Conservation (phyloP, 768 basidiomycete species). For the Lentinula lateritia region DNA sequence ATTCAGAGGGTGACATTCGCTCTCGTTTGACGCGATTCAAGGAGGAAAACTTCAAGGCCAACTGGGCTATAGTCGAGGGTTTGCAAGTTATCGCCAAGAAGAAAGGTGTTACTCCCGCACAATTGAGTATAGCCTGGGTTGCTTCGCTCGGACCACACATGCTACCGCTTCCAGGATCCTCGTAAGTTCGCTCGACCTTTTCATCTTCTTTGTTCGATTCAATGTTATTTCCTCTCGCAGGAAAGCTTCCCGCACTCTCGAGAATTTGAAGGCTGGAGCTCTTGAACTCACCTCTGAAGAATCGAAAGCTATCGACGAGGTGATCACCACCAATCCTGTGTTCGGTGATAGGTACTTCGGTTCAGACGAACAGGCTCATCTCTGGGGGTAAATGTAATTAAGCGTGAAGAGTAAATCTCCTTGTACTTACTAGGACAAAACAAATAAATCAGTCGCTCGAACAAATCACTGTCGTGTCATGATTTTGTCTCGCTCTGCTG, state of each 20-base stretch:
- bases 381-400: not conserved
- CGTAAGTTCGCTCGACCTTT: not conserved
- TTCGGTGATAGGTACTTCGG: slow-evolving; percentile 4
- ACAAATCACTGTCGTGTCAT: too few relatives aligned
- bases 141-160: slow-evolving; percentile 31
- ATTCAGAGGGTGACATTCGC: slow-evolving; percentile 35
- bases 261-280: slow-evolving; percentile 38
- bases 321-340: slow-evolving; percentile 4
- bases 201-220: not conserved
- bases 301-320: not conserved
- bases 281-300: slow-evolving; percentile 6
- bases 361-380: not conserved
- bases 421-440: too few relatives aligned
- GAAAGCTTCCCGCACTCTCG: slow-evolving; percentile 29
- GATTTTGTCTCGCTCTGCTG: too few relatives aligned
- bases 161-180: slow-evolving; percentile 46
- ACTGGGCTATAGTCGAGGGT: slow-evolving; percentile 37
- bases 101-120: slow-evolving; percentile 37
- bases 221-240: not conserved
- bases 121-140: slow-evolving; percentile 41
- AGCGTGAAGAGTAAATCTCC: too few relatives aligned
- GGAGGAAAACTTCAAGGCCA: slow-evolving; percentile 38
- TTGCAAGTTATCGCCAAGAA: slow-evolving; percentile 34
- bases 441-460: too few relatives aligned
- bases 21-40: slow-evolving; percentile 34